phyloP scores from a whole-genome alignment of 768 basidiomycete species.

The Lyophyllum decastes region DNA sequence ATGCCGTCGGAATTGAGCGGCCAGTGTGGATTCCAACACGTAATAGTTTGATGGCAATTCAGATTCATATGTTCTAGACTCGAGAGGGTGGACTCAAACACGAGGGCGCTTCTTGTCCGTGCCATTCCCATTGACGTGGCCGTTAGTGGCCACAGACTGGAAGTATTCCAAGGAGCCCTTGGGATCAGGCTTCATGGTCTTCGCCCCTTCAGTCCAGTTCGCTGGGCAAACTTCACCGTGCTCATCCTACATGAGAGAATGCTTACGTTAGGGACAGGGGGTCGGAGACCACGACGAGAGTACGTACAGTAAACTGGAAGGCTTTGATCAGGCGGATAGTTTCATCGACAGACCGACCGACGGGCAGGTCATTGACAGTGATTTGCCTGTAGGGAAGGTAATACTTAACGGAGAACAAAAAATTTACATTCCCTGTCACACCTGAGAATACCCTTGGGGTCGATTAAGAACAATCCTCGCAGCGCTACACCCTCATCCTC shows the following conservation, averaged over 20 bases:
- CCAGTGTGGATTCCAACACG: too few species aligned
- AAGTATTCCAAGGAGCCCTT: conserved; percentile 78
- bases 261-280: not conserved
- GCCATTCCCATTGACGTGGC: conserved; percentile 33
- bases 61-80: too few species aligned
- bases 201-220: conserved; percentile 82
- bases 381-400: conserved; percentile 62
- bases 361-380: conserved; percentile 90
- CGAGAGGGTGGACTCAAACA: conserved; percentile 17
- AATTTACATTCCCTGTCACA: conserved; percentile 23
- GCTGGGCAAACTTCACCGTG: conserved; percentile 93
- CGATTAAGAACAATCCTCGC: conserved; percentile 85
- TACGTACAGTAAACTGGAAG: conserved; percentile 83
- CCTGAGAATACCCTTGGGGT: conserved; percentile 79
- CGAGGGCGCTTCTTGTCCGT: conserved; percentile 60
- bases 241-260: conserved; percentile 54
- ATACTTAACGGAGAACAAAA: not conserved
- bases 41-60: too few species aligned
- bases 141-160: conserved; percentile 26
- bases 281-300: not conserved
- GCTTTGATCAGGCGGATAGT: conserved; percentile 89
- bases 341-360: conserved; percentile 95
- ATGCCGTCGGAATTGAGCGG: not conserved
- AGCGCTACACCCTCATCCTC: conserved; percentile 89
- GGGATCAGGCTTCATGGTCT: conserved; percentile 84